These are phyloP conservation scores for Zarea fungicola DNA, from an alignment of 2,329 filamentous ascomycete species.

Conservation along the genomic window DNA sequence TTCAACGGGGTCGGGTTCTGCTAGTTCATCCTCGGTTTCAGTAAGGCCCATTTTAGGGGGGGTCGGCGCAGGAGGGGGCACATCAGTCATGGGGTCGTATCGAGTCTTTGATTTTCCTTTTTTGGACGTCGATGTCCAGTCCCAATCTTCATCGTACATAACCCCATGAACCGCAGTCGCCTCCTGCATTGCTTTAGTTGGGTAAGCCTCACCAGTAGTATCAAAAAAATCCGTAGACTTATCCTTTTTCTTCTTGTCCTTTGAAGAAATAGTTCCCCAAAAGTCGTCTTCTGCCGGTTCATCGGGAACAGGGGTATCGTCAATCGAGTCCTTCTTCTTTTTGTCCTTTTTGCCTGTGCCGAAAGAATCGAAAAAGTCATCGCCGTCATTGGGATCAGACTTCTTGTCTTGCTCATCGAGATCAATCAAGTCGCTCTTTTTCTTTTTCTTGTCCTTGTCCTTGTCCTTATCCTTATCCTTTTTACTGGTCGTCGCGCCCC, in stretches of 20 bases:
- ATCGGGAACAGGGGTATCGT: slow-evolving; percentile 29
- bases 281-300: slow-evolving; percentile 39
- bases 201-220: slow-evolving; percentile 40
- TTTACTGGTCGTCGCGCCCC: slow-evolving; percentile 22
- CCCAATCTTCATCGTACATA: slow-evolving; percentile 39
- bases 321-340: slow-evolving; percentile 22
- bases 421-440: slow-evolving; percentile 30
- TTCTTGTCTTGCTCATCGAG: slow-evolving; percentile 26
- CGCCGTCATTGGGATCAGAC: slow-evolving; percentile 27
- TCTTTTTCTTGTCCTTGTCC: slow-evolving; percentile 41
- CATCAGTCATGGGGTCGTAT: slow-evolving; percentile 34
- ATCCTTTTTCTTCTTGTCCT: slow-evolving; percentile 45
- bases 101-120: slow-evolving; percentile 41
- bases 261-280: slow-evolving; percentile 30
- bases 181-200: slow-evolving; percentile 42
- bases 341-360: slow-evolving; percentile 48
- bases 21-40: slow-evolving; percentile 30
- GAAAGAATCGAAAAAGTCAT: slow-evolving; percentile 54
- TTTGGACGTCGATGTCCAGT: slow-evolving; percentile 33
- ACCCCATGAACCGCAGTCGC: slow-evolving; percentile 34
- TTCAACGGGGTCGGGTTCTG: slow-evolving; percentile 32
- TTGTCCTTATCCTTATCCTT: slow-evolving; percentile 36
- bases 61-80: slow-evolving; percentile 41
- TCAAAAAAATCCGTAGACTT: slow-evolving; percentile 45
- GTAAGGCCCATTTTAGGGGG: slow-evolving; percentile 43